Percentiles rank a stretch among this genome's conserved stretches.
Evolutionary conservation across 345 rosid species (phyloP).

Genomic region (Schrenkiella parvula): DNA sequence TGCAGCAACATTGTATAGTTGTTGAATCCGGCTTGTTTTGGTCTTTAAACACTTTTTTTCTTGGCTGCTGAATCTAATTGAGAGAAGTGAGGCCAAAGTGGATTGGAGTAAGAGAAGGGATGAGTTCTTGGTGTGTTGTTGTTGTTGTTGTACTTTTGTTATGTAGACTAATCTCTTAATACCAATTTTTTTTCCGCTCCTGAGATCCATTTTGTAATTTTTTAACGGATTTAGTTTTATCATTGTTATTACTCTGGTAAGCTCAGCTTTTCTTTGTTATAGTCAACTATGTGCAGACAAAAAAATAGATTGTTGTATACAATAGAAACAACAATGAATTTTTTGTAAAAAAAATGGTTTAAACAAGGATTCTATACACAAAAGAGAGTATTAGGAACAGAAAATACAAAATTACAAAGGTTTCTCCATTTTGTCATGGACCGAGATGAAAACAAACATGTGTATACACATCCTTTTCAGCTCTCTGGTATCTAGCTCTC

Average conservation of each 20-base stretch:
- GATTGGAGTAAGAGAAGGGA: not conserved
- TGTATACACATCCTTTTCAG: conserved; percentile 12
- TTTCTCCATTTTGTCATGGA: conserved; percentile 4
- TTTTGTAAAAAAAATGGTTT: not conserved
- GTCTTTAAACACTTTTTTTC: too few species aligned
- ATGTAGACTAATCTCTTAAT: conserved; percentile 13
- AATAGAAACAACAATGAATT: not conserved
- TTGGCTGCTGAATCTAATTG: conserved; percentile 34
- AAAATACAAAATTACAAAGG: not conserved
- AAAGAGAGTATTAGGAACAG: not conserved
- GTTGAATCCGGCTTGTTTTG: conserved; percentile 7
- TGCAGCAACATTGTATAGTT: conserved; percentile 24
- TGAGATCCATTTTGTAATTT: conserved; percentile 15
- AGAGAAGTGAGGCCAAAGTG: conserved; percentile 6
- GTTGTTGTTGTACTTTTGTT: not conserved
- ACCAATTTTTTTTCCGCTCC: not conserved
- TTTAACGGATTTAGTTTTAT: conserved; percentile 15
- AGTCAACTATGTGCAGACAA: too few species aligned
- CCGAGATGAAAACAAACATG: not conserved
- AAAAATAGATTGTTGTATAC: not conserved
- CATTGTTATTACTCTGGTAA: not conserved
- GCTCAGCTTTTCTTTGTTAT: not conserved
- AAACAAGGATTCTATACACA: not conserved
- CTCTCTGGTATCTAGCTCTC: too few species aligned
- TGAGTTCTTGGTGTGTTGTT: not conserved